A percentile compares a stretch with the other conserved stretches of the same genome.
phyloP scores from a whole-genome alignment of 1,284 basidiomycete genomes.

The Rhizoctonia solani region DNA sequence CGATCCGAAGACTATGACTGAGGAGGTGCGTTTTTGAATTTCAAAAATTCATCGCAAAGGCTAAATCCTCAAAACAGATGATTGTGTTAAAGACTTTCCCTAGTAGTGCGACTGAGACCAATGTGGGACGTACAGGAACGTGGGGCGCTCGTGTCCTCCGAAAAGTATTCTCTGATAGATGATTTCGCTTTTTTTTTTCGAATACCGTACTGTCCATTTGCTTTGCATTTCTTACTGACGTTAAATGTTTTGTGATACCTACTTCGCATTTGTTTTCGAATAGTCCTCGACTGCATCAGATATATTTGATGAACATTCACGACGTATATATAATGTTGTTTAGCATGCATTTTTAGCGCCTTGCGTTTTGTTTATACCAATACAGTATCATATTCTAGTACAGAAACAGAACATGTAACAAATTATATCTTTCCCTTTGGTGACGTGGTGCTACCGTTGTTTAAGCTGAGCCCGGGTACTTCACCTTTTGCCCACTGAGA shows the following conservation, averaged over 20 bases:
- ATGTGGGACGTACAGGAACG: conserved; percentile 1
- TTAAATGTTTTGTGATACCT: background rate
- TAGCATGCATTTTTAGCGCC: background rate
- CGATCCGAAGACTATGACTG: conserved; percentile 57
- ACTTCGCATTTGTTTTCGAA: conserved; percentile 12
- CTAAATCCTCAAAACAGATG: conserved; percentile 5
- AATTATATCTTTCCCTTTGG: conserved; percentile 30
- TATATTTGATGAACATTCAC: background rate
- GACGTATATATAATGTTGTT: background rate
- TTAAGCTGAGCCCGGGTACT: conserved; percentile 36
- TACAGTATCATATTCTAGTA: background rate
- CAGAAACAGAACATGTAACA: background rate
- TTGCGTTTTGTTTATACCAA: background rate
- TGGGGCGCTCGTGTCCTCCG: conserved; percentile 32
- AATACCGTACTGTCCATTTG: background rate
- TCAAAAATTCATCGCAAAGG: background rate
- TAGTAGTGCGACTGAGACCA: background rate
- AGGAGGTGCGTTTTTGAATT: conserved; percentile 54
- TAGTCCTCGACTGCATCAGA: background rate
- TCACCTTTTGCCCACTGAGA: conserved; percentile 65
- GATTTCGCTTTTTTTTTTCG: conserved; percentile 10
- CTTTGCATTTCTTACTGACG: conserved; percentile 5
- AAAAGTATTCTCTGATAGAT: conserved; percentile 19
- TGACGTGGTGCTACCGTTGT: background rate
- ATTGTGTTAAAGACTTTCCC: conserved; percentile 28